These are phyloP conservation scores for Choiromyces venosus DNA, from an alignment of 495 filamentous ascomycete genomes.

Conservation along the genomic window DNA sequence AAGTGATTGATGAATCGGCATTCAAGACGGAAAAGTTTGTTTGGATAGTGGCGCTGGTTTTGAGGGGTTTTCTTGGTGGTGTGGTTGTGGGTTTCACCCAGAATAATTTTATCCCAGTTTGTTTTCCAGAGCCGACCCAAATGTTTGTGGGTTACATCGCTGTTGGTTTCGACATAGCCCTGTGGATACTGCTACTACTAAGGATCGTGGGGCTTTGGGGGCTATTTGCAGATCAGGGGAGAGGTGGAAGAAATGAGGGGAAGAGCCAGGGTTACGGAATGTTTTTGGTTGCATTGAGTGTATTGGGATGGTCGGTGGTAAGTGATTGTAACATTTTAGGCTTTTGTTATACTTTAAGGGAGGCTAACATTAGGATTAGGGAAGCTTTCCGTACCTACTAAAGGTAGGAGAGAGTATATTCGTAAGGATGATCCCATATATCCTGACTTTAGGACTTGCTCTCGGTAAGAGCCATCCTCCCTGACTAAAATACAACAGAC, in stretches of 20 bases:
- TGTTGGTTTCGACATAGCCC: constrained; percentile 24
- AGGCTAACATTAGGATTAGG: constrained; percentile 12
- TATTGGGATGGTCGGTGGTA: constrained; percentile 31
- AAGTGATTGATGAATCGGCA: constrained; percentile 23
- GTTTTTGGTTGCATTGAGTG: constrained; percentile 32
- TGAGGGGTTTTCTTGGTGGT: constrained; percentile 28
- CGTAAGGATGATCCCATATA: constrained; percentile 28
- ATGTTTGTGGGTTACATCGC: constrained; percentile 23
- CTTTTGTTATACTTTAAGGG: background rate
- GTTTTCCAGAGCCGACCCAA: constrained; percentile 31
- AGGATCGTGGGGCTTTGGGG: constrained; percentile 27
- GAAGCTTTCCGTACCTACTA: constrained; percentile 31
- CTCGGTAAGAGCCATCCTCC: constrained; percentile 25
- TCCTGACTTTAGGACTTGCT: constrained; percentile 30
- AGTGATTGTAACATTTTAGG: constrained; percentile 13
- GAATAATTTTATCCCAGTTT: constrained; percentile 34
- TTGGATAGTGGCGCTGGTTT: constrained; percentile 13
- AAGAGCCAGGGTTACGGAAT: constrained; percentile 34
- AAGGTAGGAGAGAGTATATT: constrained; percentile 35
- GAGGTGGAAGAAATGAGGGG: constrained; percentile 15
- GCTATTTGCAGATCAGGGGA: constrained; percentile 30
- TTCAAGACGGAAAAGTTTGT: constrained; percentile 17
- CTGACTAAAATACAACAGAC: background rate
- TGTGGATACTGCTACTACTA: constrained; percentile 24
- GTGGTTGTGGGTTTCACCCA: constrained; percentile 32